Percentiles rank a stretch among this genome's conserved stretches.
These are phyloP conservation scores for Amesomyces nigricolor DNA, from an alignment of 2,329 filamentous ascomycete species.

Conservation along the genomic window DNA sequence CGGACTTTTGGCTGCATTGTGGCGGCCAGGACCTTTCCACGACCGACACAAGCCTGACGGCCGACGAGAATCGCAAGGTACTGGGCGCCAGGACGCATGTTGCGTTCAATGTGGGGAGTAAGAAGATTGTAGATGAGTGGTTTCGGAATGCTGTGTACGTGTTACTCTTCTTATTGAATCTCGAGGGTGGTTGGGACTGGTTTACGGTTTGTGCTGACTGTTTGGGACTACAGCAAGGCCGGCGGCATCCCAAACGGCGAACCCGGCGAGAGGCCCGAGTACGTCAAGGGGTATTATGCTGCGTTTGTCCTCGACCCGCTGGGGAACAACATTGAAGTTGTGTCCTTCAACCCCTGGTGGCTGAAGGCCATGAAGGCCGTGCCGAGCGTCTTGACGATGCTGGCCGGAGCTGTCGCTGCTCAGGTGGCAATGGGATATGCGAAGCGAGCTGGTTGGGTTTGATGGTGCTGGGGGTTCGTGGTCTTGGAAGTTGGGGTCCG, in stretches of 20 bases:
- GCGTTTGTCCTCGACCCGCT: slow-evolving; percentile 22
- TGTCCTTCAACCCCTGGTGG: slow-evolving; percentile 16
- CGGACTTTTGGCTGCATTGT: slow-evolving; percentile 22
- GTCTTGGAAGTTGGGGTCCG: no score
- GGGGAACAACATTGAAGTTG: slow-evolving; percentile 23
- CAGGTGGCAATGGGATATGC: neutral
- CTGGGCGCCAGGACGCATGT: slow-evolving; percentile 12
- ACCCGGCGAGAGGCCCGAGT: slow-evolving; percentile 18
- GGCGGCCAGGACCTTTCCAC: slow-evolving; percentile 7
- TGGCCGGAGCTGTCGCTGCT: neutral
- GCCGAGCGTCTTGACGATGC: neutral
- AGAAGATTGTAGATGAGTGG: slow-evolving; percentile 18
- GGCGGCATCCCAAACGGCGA: slow-evolving; percentile 19
- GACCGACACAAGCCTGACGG: slow-evolving; percentile 1
- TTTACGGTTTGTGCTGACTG: neutral
- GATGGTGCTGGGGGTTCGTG: neutral
- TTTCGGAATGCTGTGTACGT: slow-evolving; percentile 19
- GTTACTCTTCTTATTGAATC: neutral
- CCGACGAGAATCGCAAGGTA: slow-evolving; percentile 7
- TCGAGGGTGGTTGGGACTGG: neutral
- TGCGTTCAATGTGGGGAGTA: slow-evolving; percentile 15
- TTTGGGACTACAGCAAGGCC: neutral
- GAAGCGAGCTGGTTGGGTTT: neutral
- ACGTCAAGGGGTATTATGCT: slow-evolving; percentile 22
- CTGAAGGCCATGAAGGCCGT: slow-evolving; percentile 4